Base-by-base conservation (phyloP, 495 filamentous ascomycete species). In the Pseudoneurospora amorphoporcata region DNA sequence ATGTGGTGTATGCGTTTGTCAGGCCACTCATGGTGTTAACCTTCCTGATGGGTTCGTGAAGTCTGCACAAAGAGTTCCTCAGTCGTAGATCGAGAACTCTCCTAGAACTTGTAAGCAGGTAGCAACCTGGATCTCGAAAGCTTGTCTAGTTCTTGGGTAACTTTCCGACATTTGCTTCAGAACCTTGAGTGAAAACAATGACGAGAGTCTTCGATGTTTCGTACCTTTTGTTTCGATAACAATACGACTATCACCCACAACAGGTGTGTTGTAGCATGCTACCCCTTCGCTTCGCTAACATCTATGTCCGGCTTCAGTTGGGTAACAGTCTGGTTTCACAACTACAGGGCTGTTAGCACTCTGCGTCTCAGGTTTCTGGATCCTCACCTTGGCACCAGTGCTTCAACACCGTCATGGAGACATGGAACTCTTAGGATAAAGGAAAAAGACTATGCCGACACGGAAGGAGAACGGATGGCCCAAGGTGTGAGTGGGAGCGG, bases 401-500 rank as follows among this genome's bases (percentile, higher is more conserved):
- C 23, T 17, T 35, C 53, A 37, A 65, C 0, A 16, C 7, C 14
- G 32, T 35, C 53, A 37, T 6, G 53, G 32, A 58, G 47, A 17
- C 53, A 65, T 35, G 5, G 14, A 32, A 17, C 53, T 17, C 53
- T 29, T 16, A 65, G 29, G 12, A 17, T 37, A 37, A 35, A 8
- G 8, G 32, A 65, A 37, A 9, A 32, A 8, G 53, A 65, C 72
- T 39, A 70, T 38, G 41, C 72, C 70, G 72, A 72, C 72, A 58
- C 75, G 72, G 71, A 77, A 71, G 68, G 72, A 73, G 74, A 65
- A 75, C 74, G 77, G 76, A 73, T 75, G 76, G 75, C 69, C 72
- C 35, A 70, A 72, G 68, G 68, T 58, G 53, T 41, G 68, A 35
- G 6, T 35, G 29, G 53, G 29, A 35, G 53, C 53, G 53, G n/a